A percentile compares a stretch with the other conserved stretches of the same genome.
These are phyloP conservation scores for Elsinoe batatas DNA, from an alignment of 2,329 filamentous ascomycete genomes.

Conservation along the genomic window DNA sequence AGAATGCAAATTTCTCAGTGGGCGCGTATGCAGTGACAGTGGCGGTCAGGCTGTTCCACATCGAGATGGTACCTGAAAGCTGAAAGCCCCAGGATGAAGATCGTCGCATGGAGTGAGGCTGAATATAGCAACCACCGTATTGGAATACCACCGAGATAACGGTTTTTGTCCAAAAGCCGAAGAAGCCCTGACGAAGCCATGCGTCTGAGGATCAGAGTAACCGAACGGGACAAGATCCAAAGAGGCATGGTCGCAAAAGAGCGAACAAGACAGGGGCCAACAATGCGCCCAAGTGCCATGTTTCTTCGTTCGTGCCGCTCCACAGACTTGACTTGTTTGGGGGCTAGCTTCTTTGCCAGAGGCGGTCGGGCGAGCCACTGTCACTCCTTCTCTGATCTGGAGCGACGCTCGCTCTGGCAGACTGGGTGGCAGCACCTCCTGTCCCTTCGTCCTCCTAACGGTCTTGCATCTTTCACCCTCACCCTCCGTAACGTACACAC, in stretches of 20 bases:
- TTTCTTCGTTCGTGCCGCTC: neutral
- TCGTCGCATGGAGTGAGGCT: neutral
- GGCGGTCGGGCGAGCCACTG: neutral
- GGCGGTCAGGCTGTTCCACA: neutral
- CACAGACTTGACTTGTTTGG: neutral
- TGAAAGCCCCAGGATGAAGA: neutral
- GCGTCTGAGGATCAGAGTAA: slow-evolving; percentile 10
- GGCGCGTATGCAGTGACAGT: neutral
- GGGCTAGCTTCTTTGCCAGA: neutral
- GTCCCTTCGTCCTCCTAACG: slow-evolving; percentile 5
- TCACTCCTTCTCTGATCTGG: neutral
- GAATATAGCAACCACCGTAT: neutral
- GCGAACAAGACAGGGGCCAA: slow-evolving; percentile 7
- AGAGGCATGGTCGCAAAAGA: neutral
- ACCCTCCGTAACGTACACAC: neutral
- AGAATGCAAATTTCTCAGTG: neutral
- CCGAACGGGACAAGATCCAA: neutral
- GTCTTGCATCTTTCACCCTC: neutral
- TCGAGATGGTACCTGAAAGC: neutral
- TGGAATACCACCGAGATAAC: neutral
- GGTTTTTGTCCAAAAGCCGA: neutral
- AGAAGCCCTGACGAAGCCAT: slow-evolving; percentile 4
- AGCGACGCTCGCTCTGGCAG: too few species aligned
- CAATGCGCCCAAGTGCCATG: slow-evolving; percentile 6
- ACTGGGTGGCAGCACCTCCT: too few species aligned